These are phyloP conservation scores for Hygrocybe coccinea DNA, from an alignment of 768 basidiomycete genomes.

Conservation along the genomic window DNA sequence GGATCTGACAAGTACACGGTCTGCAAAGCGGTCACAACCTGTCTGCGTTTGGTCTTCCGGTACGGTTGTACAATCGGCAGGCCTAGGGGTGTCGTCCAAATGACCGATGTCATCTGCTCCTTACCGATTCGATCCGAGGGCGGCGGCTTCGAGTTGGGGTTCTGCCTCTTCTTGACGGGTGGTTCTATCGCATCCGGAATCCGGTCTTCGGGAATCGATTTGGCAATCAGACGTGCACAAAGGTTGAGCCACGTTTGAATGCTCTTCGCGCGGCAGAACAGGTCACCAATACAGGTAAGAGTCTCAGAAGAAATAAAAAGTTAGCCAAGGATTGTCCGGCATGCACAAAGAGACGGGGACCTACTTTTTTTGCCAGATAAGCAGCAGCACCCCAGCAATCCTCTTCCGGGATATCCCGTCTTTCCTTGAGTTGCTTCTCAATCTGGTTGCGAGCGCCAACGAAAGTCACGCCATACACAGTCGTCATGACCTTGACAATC, in stretches of 20 bases:
- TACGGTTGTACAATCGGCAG: slow-evolving; percentile 96
- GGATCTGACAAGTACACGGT: slow-evolving; percentile 90
- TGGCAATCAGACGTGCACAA: slow-evolving; percentile 78
- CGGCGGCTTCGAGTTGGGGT: slow-evolving; percentile 15
- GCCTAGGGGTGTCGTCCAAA: slow-evolving; percentile 96
- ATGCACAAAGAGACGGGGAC: slow-evolving; percentile 5
- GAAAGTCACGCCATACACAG: slow-evolving; percentile 96
- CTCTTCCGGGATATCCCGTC: slow-evolving; percentile 66
- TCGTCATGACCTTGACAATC: slow-evolving; percentile 81
- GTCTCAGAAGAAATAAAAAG: slow-evolving; percentile 40
- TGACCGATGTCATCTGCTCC: slow-evolving; percentile 92
- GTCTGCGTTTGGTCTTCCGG: slow-evolving; percentile 74
- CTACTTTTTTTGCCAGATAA: slow-evolving; percentile 76
- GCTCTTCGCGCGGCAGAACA: slow-evolving; percentile 86
- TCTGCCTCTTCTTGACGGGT: slow-evolving; percentile 7
- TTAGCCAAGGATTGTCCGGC: not conserved
- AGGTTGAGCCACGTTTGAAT: slow-evolving; percentile 91
- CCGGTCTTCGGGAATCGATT: slow-evolving; percentile 74
- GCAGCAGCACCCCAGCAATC: slow-evolving; percentile 68
- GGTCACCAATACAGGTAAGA: slow-evolving; percentile 78
- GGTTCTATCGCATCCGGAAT: slow-evolving; percentile 42
- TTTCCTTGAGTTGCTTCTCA: slow-evolving; percentile 76
- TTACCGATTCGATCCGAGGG: slow-evolving; percentile 50
- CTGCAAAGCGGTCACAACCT: slow-evolving; percentile 80
- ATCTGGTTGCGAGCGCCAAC: slow-evolving; percentile 94